A percentile compares a stretch with the other conserved stretches of the same genome.
Conservation (phyloP, 176 grass and related monocot species). For the Aegilops tauschii region DNA sequence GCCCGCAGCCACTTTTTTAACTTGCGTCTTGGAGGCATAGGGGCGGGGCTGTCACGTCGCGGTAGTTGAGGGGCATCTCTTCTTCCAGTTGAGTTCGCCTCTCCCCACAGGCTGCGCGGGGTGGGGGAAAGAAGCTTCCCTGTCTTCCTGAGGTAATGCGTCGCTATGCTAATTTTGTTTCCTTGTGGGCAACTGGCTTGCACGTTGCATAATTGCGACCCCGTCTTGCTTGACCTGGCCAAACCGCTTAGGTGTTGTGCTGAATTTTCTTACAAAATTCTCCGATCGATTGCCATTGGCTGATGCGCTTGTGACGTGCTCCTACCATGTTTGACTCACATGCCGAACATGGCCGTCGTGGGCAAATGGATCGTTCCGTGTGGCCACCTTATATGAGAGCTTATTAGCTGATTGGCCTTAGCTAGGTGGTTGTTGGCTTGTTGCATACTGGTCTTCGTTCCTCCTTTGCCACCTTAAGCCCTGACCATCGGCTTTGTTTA, state of each 20-base stretch:
- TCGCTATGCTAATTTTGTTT: slow-evolving; percentile 12
- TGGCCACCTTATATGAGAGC: background rate
- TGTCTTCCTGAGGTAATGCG: slow-evolving; percentile 18
- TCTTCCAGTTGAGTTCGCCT: background rate
- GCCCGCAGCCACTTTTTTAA: background rate
- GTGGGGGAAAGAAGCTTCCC: slow-evolving; percentile 23
- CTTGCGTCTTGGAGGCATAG: background rate
- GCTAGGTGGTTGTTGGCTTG: slow-evolving; percentile 20
- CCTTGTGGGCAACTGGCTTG: slow-evolving; percentile 10
- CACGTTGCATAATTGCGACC: slow-evolving; percentile 17
- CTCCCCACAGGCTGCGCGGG: slow-evolving; percentile 10
- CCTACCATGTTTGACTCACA: slow-evolving; percentile 45
- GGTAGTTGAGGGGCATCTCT: slow-evolving; percentile 37
- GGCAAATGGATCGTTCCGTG: background rate
- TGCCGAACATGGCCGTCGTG: slow-evolving; percentile 9
- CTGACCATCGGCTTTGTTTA: slow-evolving; percentile 8
- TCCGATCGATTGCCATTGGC: background rate
- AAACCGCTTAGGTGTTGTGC: slow-evolving; percentile 7
- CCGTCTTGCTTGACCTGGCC: slow-evolving; percentile 42
- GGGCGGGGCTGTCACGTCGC: slow-evolving; percentile 18
- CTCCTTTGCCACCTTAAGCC: slow-evolving; percentile 4
- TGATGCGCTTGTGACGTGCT: slow-evolving; percentile 29
- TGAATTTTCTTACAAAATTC: slow-evolving; percentile 5
- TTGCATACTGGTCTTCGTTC: slow-evolving; percentile 22
- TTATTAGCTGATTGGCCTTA: slow-evolving; percentile 20